phyloP scores from a whole-genome alignment of 108 stramenopile species.

The Cyclostephanos tholiformis region DNA sequence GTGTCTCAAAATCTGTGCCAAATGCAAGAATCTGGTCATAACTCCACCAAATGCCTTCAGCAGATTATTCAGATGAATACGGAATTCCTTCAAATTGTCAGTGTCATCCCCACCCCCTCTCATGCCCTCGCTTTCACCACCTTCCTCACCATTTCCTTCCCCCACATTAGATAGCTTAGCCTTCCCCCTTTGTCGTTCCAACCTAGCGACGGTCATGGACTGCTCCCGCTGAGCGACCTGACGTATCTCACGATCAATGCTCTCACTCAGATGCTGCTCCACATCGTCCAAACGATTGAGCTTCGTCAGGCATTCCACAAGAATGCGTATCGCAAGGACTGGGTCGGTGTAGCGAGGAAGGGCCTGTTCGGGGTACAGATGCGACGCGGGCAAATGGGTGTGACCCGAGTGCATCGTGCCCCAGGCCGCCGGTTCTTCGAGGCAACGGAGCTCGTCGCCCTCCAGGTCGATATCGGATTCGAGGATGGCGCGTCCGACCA shows the following conservation, averaged over 20 bases:
- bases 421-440: constrained; percentile 59
- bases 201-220: constrained; percentile 68
- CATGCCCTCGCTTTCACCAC: constrained; percentile 18
- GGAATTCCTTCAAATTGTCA: constrained; percentile 70
- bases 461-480: constrained; percentile 86
- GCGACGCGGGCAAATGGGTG: constrained; percentile 36
- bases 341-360: constrained; percentile 72
- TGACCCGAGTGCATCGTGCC: constrained; percentile 13
- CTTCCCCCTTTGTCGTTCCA: constrained; percentile 55
- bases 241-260: constrained; percentile 62
- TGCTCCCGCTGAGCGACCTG: constrained; percentile 74
- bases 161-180: constrained; percentile 6
- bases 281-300: constrained; percentile 81
- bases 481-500: constrained; percentile 68
- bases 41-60: constrained; percentile 82
- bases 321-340: constrained; percentile 74
- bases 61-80: constrained; percentile 69
- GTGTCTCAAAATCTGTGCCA: constrained; percentile 85
- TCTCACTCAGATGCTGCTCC: constrained; percentile 69
- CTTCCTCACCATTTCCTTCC: constrained; percentile 14
- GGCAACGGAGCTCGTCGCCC: constrained; percentile 76
- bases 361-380: constrained; percentile 40
- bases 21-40: constrained; percentile 73
- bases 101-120: constrained; percentile 40
- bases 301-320: constrained; percentile 74